Evolutionary conservation across 345 rosid species (phyloP), one percentile per base, ranked within the genome.

Genomic region (Eucalyptus regnans): DNA sequence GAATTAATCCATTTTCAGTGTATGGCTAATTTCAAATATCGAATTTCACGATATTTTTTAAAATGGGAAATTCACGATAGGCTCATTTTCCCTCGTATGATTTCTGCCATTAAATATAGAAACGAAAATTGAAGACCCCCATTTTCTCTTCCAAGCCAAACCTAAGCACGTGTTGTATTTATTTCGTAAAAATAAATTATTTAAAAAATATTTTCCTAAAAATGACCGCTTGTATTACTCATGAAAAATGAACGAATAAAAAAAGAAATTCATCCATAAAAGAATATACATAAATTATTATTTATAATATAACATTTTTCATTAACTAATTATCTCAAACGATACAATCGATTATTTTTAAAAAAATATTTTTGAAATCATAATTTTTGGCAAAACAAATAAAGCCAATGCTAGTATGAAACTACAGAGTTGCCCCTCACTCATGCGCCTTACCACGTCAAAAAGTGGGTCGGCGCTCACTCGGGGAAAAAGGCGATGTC

Each of bases 401-500:
- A 18, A 52, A 52, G 4, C 6, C 44, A 1, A 10, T 17, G 81
- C 46, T 9, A 23, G 44, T 5, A 44, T 18, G 46, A 12, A 71
- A 37, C 9, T 43, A 37, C 13, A 25, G 20, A 37, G 22, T 18
- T 37, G 46, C 46, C 46, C 81, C 83, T 76, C 8, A 0, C 48
- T 20, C 3, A 5, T 18, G 83, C 46, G 25, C 83, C 43, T 33
- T 9, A 37, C 22, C 81, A 37, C 7, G 14, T 48, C 15, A 37
- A 71, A 71, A 37, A 3, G 25, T 33, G 25, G 46, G 46, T 37
- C 14, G 46, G 46, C 12, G 25, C 81, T 71, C 46, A 52, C 3
- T 66, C 4, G 6, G 3, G 18, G 2, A 8, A 71, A 5, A 71
- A 33, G 13, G 46, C 0, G 1, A 12, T 6, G 8, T 8, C 2